Conservation (phyloP, 1,284 basidiomycete genomes). For the Cutaneotrichosporon sp. region DNA sequence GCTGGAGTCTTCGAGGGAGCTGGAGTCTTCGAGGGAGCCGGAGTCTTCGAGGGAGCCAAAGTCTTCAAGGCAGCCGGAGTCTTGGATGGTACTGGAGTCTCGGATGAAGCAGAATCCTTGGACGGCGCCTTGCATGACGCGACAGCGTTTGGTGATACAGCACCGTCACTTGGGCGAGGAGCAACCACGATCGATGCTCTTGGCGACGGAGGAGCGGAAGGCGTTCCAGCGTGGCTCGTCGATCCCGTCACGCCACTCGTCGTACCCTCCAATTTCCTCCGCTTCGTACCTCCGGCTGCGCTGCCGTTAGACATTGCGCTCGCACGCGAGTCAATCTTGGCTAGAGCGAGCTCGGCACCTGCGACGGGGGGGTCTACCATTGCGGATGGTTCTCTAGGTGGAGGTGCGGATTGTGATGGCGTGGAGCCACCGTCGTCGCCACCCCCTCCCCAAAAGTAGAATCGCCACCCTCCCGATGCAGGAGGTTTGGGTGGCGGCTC, state of each 20-base stretch:
- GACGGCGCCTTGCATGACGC: neutral
- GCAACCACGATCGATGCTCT: neutral
- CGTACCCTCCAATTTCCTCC: slow-evolving; percentile 2
- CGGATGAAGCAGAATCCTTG: too few species aligned
- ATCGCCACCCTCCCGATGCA: slow-evolving; percentile 1
- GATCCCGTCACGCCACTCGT: too few species aligned
- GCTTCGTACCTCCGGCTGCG: slow-evolving; percentile 1
- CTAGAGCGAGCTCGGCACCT: neutral
- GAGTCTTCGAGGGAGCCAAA: neutral
- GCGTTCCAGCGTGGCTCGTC: neutral
- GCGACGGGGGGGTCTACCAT: neutral
- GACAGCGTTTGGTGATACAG: too few species aligned
- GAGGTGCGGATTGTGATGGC: neutral
- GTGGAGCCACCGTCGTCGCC: slow-evolving; percentile 1
- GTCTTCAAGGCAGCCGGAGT: neutral
- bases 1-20: neutral
- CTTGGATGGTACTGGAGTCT: too few species aligned
- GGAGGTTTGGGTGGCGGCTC: neutral
- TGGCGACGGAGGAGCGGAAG: neutral
- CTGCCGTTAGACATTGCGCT: neutral
- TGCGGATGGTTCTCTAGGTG: neutral
- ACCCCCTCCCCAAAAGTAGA: slow-evolving; percentile 7
- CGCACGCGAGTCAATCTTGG: neutral
- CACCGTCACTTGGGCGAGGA: too few species aligned
- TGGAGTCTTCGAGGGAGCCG: neutral